These are phyloP conservation scores for Aspergillus niger DNA, from an alignment of 2,329 filamentous ascomycete genomes.

Conservation along the genomic window DNA sequence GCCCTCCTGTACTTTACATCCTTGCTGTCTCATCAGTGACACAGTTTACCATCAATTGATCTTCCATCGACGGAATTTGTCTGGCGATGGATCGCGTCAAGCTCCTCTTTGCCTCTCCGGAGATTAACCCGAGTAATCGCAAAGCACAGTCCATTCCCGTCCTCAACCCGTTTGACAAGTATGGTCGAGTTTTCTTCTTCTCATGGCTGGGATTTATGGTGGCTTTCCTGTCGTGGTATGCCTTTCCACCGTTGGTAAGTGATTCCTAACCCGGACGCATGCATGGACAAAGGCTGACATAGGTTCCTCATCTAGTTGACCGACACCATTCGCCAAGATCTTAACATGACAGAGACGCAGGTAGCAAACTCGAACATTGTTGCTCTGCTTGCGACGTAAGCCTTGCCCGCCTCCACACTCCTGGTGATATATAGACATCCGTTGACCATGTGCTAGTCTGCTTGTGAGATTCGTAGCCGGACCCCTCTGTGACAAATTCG, in stretches of 20 bases:
- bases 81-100: constrained; percentile 29
- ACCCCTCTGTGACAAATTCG: constrained; percentile 81
- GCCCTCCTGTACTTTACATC: background rate
- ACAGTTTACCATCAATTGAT: background rate
- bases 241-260: constrained; percentile 79
- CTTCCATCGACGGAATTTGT: background rate
- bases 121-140: constrained; percentile 79
- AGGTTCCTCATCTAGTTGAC: constrained; percentile 52
- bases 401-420: constrained; percentile 5
- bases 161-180: constrained; percentile 74
- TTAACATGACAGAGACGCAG: constrained; percentile 69
- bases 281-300: background rate
- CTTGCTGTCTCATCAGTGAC: background rate
- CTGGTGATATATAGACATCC: background rate
- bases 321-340: constrained; percentile 76
- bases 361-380: constrained; percentile 90
- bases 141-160: constrained; percentile 80
- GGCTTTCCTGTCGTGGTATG: constrained; percentile 87
- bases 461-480: constrained; percentile 77
- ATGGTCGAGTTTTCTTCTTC: constrained; percentile 89
- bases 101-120: constrained; percentile 55
- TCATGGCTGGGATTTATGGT: constrained; percentile 85
- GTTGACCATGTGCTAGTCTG: constrained; percentile 49
- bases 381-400: constrained; percentile 69
- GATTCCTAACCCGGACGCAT: background rate